Evolutionary conservation across 331 rosid species (phyloP).

Genomic region (Telfairia occidentalis): DNA sequence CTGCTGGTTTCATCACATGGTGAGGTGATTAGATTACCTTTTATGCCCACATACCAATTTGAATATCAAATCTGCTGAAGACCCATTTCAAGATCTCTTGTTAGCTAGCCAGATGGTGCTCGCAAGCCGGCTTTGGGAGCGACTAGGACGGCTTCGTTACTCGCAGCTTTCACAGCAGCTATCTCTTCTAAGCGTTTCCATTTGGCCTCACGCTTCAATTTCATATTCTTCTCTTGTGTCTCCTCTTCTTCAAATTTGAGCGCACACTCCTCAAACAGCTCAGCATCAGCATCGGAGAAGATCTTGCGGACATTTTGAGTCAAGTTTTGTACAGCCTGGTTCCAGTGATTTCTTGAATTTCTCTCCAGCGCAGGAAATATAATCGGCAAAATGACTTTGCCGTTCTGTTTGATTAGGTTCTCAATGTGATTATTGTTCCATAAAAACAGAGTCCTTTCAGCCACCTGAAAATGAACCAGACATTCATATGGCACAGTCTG

Average conservation of each 20-base stretch:
- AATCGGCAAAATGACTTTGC: slow-evolving; percentile 62
- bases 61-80: slow-evolving; percentile 7
- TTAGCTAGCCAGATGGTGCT: slow-evolving; percentile 6
- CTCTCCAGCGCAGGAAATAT: slow-evolving; percentile 77
- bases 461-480: slow-evolving; percentile 42
- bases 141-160: slow-evolving; percentile 63
- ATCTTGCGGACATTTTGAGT: slow-evolving; percentile 77
- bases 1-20: background rate
- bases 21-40: slow-evolving; percentile 8
- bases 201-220: slow-evolving; percentile 40
- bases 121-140: slow-evolving; percentile 40
- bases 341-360: slow-evolving; percentile 76
- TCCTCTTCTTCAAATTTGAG: slow-evolving; percentile 62
- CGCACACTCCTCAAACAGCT: slow-evolving; percentile 70
- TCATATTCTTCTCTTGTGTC: slow-evolving; percentile 37
- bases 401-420: slow-evolving; percentile 70
- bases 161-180: slow-evolving; percentile 59
- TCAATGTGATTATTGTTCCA: slow-evolving; percentile 89
- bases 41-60: slow-evolving; percentile 10
- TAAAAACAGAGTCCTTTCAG: slow-evolving; percentile 87
- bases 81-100: background rate
- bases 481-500: background rate
- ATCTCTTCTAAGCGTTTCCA: slow-evolving; percentile 91
- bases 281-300: slow-evolving; percentile 59
- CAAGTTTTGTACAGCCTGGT: slow-evolving; percentile 85